Evolutionary conservation across 2,329 filamentous ascomycete species (phyloP).

Genomic region (Aspergillus neotritici): DNA sequence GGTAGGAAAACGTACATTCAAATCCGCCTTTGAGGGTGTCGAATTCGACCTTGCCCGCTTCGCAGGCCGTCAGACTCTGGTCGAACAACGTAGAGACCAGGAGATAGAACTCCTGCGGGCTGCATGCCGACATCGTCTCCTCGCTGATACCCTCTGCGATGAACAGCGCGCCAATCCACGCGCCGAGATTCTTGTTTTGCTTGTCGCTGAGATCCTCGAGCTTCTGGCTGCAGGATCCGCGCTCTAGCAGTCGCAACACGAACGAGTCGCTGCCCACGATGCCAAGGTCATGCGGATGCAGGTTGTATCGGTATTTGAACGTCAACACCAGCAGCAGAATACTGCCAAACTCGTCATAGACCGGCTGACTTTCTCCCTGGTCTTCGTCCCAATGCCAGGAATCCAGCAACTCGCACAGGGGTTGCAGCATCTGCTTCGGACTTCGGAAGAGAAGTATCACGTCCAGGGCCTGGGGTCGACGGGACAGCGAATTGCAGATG

Average conservation of each 20-base stretch:
- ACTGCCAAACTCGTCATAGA: slow-evolving; percentile 62
- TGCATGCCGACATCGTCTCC: slow-evolving; percentile 59
- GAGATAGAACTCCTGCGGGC: slow-evolving; percentile 59
- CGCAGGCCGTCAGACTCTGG: slow-evolving; percentile 56
- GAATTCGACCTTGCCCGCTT: slow-evolving; percentile 49
- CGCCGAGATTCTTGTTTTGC: slow-evolving; percentile 52
- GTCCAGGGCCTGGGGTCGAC: slow-evolving; percentile 52
- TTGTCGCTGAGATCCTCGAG: slow-evolving; percentile 50
- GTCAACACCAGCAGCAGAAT: slow-evolving; percentile 55
- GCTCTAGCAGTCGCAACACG: slow-evolving; percentile 49
- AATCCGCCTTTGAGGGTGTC: slow-evolving; percentile 57
- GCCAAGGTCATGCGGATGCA: slow-evolving; percentile 50
- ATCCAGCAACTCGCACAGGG: slow-evolving; percentile 54
- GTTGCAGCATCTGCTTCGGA: slow-evolving; percentile 51
- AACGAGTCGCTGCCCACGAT: slow-evolving; percentile 49
- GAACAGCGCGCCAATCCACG: slow-evolving; percentile 58
- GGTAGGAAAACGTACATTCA: slow-evolving; percentile 49
- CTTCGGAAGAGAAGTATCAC: slow-evolving; percentile 57
- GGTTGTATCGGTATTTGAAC: slow-evolving; percentile 53
- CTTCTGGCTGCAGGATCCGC: slow-evolving; percentile 42
- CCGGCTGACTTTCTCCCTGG: slow-evolving; percentile 58
- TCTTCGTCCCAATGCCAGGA: slow-evolving; percentile 62
- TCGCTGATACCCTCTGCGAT: slow-evolving; percentile 59
- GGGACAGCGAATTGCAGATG: slow-evolving; percentile 54
- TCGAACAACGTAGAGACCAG: slow-evolving; percentile 58